phyloP scores from a whole-genome alignment of 78 protist genomes.

The Tieghemostelium lacteum region DNA sequence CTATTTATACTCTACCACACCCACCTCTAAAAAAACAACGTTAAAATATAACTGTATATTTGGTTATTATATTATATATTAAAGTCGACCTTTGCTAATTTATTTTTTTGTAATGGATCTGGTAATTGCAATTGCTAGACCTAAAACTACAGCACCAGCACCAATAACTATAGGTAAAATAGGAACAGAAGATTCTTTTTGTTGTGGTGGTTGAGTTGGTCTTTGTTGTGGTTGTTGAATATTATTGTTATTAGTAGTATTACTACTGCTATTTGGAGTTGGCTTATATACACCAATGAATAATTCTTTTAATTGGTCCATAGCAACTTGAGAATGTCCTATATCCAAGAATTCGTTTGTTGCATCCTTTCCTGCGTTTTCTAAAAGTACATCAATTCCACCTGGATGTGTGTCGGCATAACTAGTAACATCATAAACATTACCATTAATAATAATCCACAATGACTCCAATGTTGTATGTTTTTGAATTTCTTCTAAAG shows the following conservation, averaged over 20 bases:
- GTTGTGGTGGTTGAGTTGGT: neutral
- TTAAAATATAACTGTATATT: no score
- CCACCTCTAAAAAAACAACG: neutral
- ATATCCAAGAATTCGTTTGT: slow-evolving; percentile 42
- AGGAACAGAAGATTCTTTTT: neutral
- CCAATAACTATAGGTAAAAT: neutral
- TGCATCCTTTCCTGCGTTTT: slow-evolving; percentile 59
- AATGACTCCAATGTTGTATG: slow-evolving; percentile 82
- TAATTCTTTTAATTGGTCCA: slow-evolving; percentile 23
- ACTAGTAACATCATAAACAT: slow-evolving; percentile 86
- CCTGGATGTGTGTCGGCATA: slow-evolving; percentile 92
- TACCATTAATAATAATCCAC: slow-evolving; percentile 89
- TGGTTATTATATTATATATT: neutral
- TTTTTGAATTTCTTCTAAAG: slow-evolving; percentile 74
- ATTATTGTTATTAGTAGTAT: neutral
- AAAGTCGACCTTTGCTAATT: neutral
- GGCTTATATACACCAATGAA: slow-evolving; percentile 42
- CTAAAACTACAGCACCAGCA: neutral
- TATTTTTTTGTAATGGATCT: neutral
- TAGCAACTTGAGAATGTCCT: slow-evolving; percentile 55
- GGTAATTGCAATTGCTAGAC: neutral
- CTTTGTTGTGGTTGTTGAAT: neutral
- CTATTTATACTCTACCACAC: neutral
- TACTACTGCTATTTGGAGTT: slow-evolving; percentile 1
- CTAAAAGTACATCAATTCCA: slow-evolving; percentile 64